Base-by-base conservation (phyloP, 805 yeast genomes). In the Candida maesae region DNA sequence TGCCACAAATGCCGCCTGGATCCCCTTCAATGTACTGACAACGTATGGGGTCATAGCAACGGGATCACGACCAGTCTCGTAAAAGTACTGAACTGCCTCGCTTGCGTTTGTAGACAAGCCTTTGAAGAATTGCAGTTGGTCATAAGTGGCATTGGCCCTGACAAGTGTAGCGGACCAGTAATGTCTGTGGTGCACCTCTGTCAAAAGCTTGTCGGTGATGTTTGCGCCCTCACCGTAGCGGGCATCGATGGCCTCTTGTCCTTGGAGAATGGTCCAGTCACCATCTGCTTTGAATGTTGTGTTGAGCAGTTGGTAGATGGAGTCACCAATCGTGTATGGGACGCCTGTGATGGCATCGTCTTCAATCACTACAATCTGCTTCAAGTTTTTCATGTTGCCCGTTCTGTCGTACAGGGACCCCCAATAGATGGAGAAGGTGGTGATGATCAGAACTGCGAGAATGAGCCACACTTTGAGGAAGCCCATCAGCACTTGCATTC, bases 91-190 rank as follows among this genome's bases (percentile, higher is more conserved):
- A 6, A 78, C 59, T 29, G 70, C 51, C 38, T 69, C 58, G 1
- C 77, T 73, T 44, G 66, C 61, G 3, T 60, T 48, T 2, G 26
- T 31, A 4, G 28, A 6, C n/a, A 34, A 28, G 6, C 48, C 49
- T 3, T 33, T 33, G 29, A 38, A 24, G 19, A 13, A 37, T 8
- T 45, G 19, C 13, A 39, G 20, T 17, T 48, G 49, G 14, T 39
- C 38, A 32, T 25, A 12, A 15, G 52, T 48, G 12, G 52, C 52
- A 51, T 76, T 71, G 12, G 68, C 60, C 16, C 57, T 52, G 25
- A 83, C 74, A 46, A 77, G 74, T 26, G 81, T 62, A 0, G 82
- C 74, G 18, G 74, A 71, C 93, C 91, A 84, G 52, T 70, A 81
- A 14, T 71, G 52, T 58, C 79, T 76, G 38, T 71, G 73, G 50